Base-by-base conservation (phyloP, 2,329 filamentous ascomycete genomes). In the Apiospora saccharicola region DNA sequence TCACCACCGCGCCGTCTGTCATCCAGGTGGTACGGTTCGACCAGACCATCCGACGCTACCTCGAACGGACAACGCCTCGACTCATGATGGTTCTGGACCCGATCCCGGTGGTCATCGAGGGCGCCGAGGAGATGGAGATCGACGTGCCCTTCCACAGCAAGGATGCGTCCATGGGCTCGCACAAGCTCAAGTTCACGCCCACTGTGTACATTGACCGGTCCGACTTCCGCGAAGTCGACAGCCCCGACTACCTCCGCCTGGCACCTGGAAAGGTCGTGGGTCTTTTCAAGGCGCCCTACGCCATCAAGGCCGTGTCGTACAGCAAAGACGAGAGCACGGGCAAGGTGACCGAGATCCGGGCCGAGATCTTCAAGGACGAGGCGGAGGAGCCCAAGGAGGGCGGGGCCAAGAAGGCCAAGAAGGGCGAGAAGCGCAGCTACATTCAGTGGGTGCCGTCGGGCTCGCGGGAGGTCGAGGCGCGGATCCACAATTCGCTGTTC, bases 31-130 rank as follows among this genome's bases (percentile, higher is more conserved):
- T 88, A 72, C 91, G 93, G n/a, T 94, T 98, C 74, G 96, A 98
- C 79, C 91, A 96, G 79, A 91, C 90, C 0, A 90, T 98, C 73
- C 91, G 96, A 30, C 91, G 91, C 75, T 97, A 98, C 80, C 91
- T 98, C 19, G 96, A 98, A 81, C 90, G 90, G 68, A 95, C 94
- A 0, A 95, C 98, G 0, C 95, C 96, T 1, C 91, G 96, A 37
- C 87, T 98, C 16, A 96, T 97, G 93, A 87, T 98, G 43, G 90
- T 98, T 2, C 88, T 98, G 26, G 94, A 98, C 76, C 96, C 96
- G 0, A 86, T 98, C 67, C 92, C 91, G 46, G 91, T 98, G 16
- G 86, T 94, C 43, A 94, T 98, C 73, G 93, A 96, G 76, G 93
- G 96, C 77, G 86, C 93, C 0, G 88, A 91, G 19, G 92, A 93